phyloP scores from a whole-genome alignment of 2,329 filamentous ascomycete species.

The Westerdykella aurantiaca region DNA sequence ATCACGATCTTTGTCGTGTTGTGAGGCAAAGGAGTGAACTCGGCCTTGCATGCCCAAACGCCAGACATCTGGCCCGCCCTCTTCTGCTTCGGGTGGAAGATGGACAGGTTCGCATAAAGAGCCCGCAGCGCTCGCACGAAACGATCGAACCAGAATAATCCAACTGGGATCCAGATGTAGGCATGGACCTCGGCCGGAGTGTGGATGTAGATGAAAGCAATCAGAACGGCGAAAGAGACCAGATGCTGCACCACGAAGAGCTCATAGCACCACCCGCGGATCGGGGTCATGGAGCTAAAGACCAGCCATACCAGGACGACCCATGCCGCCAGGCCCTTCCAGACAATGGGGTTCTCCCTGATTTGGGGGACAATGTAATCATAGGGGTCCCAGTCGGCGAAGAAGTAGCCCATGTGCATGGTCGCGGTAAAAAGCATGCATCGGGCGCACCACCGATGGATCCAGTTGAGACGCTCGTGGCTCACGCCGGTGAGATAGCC shows the following conservation, averaged over 20 bases:
- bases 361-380: constrained; percentile 56
- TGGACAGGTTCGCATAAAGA: constrained; percentile 37
- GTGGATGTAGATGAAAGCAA: constrained; percentile 60
- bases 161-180: constrained; percentile 62
- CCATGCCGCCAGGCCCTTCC: constrained; percentile 64
- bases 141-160: constrained; percentile 58
- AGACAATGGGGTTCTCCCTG: constrained; percentile 57
- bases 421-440: constrained; percentile 63
- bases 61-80: constrained; percentile 22
- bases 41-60: constrained; percentile 35
- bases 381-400: constrained; percentile 56
- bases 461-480: constrained; percentile 66
- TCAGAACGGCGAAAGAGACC: constrained; percentile 54
- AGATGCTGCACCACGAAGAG: constrained; percentile 65
- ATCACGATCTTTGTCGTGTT: constrained; percentile 54
- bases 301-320: constrained; percentile 60
- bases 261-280: constrained; percentile 63
- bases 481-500: constrained; percentile 57
- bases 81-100: constrained; percentile 36
- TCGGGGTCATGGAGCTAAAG: constrained; percentile 56
- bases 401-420: constrained; percentile 66
- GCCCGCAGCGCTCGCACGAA: constrained; percentile 41
- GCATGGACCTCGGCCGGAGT: constrained; percentile 55
- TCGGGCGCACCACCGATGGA: constrained; percentile 66
- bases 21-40: constrained; percentile 46